These are phyloP conservation scores for Tuber calosporum DNA, from an alignment of 495 filamentous ascomycete species.

Conservation along the genomic window DNA sequence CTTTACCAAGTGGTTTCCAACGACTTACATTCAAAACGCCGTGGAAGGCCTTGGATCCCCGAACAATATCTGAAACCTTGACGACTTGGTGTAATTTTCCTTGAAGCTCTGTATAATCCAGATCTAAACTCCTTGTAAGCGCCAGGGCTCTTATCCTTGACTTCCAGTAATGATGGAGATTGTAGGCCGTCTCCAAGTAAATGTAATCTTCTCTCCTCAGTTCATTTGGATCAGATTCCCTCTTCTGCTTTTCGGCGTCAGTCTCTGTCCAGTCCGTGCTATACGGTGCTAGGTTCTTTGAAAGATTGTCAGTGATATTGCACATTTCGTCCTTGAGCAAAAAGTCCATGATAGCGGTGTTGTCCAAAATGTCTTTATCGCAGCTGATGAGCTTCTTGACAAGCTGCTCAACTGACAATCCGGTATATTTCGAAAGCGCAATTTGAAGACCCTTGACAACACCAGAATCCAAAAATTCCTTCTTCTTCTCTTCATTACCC, in stretches of 20 bases:
- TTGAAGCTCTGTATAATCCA: slow-evolving; percentile 85
- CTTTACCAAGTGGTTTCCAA: slow-evolving; percentile 3
- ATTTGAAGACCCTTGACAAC: slow-evolving; percentile 90
- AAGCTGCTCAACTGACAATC: slow-evolving; percentile 69
- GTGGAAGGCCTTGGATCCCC: slow-evolving; percentile 86
- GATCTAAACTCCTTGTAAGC: slow-evolving; percentile 75
- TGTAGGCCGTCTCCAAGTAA: slow-evolving; percentile 84
- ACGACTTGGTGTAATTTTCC: slow-evolving; percentile 75
- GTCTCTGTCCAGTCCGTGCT: slow-evolving; percentile 94
- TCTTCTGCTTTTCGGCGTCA: slow-evolving; percentile 65
- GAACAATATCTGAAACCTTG: slow-evolving; percentile 73
- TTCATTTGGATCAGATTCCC: slow-evolving; percentile 81
- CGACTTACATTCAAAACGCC: slow-evolving; percentile 68
- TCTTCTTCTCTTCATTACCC: slow-evolving; percentile 82
- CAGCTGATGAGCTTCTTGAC: slow-evolving; percentile 93
- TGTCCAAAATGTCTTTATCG: slow-evolving; percentile 83
- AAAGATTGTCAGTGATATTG: slow-evolving; percentile 78
- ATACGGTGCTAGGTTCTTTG: slow-evolving; percentile 89
- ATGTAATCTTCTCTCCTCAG: slow-evolving; percentile 93
- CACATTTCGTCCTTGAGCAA: slow-evolving; percentile 85
- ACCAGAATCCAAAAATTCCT: slow-evolving; percentile 90
- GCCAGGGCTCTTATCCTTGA: slow-evolving; percentile 83
- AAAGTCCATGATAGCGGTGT: slow-evolving; percentile 95
- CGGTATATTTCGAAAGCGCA: slow-evolving; percentile 80
- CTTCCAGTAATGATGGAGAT: slow-evolving; percentile 98